phyloP scores from a whole-genome alignment of 2,329 filamentous ascomycete genomes.

The Penicillium sp. region DNA sequence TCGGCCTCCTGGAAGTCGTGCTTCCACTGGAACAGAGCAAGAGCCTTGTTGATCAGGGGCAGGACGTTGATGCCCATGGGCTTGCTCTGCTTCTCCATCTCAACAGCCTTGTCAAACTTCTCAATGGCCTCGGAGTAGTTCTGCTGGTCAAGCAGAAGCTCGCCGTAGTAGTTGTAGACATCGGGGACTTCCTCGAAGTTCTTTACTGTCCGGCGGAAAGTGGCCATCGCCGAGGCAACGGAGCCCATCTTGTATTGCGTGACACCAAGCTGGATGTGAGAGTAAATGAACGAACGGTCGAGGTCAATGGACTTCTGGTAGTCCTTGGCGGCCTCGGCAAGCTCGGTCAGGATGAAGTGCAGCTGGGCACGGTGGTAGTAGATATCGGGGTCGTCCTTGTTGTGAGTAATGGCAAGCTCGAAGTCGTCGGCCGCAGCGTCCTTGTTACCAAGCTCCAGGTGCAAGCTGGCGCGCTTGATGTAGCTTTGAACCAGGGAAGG shows the following conservation, averaged over 20 bases:
- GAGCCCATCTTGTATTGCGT: slow-evolving; percentile 99
- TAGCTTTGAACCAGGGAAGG: slow-evolving; percentile 87
- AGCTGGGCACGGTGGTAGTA: slow-evolving; percentile 98
- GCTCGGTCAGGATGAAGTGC: slow-evolving; percentile 94
- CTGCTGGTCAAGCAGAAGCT: slow-evolving; percentile 89
- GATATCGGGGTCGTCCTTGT: slow-evolving; percentile 85
- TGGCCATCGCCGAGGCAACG: slow-evolving; percentile 94
- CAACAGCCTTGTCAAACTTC: slow-evolving; percentile 96
- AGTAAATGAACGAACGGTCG: slow-evolving; percentile 94
- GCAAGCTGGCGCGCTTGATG: slow-evolving; percentile 97
- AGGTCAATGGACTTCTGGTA: slow-evolving; percentile 99
- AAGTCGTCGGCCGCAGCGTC: slow-evolving; percentile 85
- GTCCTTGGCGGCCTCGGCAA: slow-evolving; percentile 87
- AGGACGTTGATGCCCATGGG: slow-evolving; percentile 95
- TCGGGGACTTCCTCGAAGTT: slow-evolving; percentile 95
- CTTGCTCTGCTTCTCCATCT: slow-evolving; percentile 93
- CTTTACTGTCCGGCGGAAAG: slow-evolving; percentile 94
- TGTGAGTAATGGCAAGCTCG: slow-evolving; percentile 71
- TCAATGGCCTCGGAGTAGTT: slow-evolving; percentile 92
- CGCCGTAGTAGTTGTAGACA: slow-evolving; percentile 99
- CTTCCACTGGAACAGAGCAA: slow-evolving; percentile 97
- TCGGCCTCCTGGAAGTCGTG: slow-evolving; percentile 91
- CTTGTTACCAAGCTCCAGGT: slow-evolving; percentile 81
- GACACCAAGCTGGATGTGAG: slow-evolving; percentile 96
- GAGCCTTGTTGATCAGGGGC: slow-evolving; percentile 94